Conservation (phyloP, 1,284 basidiomycete species). For the Malassezia dermatis region DNA sequence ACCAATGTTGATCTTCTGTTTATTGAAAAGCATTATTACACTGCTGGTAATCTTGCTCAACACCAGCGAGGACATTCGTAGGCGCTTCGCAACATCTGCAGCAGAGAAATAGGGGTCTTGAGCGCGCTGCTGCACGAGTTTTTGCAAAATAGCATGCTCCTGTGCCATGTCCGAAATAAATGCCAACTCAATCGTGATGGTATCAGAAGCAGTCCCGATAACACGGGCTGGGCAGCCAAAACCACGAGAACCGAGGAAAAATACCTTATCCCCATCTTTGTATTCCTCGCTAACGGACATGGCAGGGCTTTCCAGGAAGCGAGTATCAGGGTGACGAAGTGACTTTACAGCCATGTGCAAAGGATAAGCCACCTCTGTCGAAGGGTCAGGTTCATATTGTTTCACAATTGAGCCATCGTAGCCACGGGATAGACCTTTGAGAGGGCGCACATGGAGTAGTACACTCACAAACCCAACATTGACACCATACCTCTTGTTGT, state of each 20-base stretch:
- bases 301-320: constrained; percentile 56
- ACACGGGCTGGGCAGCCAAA: constrained; percentile 94
- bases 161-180: constrained; percentile 35
- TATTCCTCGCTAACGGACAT: constrained; percentile 78
- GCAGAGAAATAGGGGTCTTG: constrained; percentile 28
- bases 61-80: constrained; percentile 31
- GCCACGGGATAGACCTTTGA: constrained; percentile 68
- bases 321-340: constrained; percentile 35
- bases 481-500: constrained; percentile 81
- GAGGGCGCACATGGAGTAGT: constrained; percentile 42
- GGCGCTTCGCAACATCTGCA: constrained; percentile 27
- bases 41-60: constrained; percentile 84
- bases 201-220: constrained; percentile 54
- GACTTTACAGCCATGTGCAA: constrained; percentile 49
- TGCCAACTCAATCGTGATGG: constrained; percentile 34
- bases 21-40: constrained; percentile 70
- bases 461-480: constrained; percentile 63
- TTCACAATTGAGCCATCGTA: constrained; percentile 85
- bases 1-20: constrained; percentile 74
- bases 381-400: constrained; percentile 66
- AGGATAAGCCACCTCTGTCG: constrained; percentile 74
- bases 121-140: constrained; percentile 28
- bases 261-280: constrained; percentile 76
- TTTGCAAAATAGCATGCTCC: constrained; percentile 30
- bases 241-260: constrained; percentile 84